These are phyloP conservation scores for Collybiopsis luxurians DNA, from an alignment of 768 basidiomycete genomes.

Conservation along the genomic window DNA sequence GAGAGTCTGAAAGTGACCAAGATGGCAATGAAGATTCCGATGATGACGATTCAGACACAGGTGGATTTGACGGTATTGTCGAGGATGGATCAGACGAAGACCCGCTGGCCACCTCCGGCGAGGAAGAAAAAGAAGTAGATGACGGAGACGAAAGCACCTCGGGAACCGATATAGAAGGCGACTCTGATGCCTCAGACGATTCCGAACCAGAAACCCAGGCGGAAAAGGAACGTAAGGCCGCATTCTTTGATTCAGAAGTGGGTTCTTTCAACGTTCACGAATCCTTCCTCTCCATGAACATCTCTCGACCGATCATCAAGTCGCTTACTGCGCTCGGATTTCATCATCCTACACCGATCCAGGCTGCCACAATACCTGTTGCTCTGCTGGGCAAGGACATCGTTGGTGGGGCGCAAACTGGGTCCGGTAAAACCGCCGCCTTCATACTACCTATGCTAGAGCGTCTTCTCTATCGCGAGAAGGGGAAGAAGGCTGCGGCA, in stretches of 20 bases:
- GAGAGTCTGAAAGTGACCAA: constrained; percentile 39
- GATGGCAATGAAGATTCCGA: constrained; percentile 31
- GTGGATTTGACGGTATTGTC: constrained; percentile 17
- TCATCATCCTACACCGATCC: constrained; percentile 89
- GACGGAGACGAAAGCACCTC: constrained; percentile 22
- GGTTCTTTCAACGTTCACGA: constrained; percentile 51
- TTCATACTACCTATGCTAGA: constrained; percentile 95
- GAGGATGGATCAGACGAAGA: constrained; percentile 31
- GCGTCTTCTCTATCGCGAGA: constrained; percentile 88
- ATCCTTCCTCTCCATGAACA: constrained; percentile 91
- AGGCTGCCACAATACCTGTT: constrained; percentile 90
- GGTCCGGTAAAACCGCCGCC: constrained; percentile 97
- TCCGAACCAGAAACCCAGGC: constrained; percentile 63
- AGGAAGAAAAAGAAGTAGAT: constrained; percentile 29
- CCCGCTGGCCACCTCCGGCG: constrained; percentile 25
- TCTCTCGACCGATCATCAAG: constrained; percentile 92
- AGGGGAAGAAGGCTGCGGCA: constrained; percentile 80
- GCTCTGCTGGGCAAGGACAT: constrained; percentile 94
- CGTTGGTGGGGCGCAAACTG: constrained; percentile 94
- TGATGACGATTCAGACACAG: constrained; percentile 25
- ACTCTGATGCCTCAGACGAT: constrained; percentile 25
- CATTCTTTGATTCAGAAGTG: constrained; percentile 76
- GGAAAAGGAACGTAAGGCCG: constrained; percentile 76
- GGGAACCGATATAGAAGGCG: constrained; percentile 10
- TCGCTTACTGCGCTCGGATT: constrained; percentile 84